These are phyloP conservation scores for Nakaseomyces glabratus DNA, from an alignment of 1,139 yeast species.

Conservation along the genomic window DNA sequence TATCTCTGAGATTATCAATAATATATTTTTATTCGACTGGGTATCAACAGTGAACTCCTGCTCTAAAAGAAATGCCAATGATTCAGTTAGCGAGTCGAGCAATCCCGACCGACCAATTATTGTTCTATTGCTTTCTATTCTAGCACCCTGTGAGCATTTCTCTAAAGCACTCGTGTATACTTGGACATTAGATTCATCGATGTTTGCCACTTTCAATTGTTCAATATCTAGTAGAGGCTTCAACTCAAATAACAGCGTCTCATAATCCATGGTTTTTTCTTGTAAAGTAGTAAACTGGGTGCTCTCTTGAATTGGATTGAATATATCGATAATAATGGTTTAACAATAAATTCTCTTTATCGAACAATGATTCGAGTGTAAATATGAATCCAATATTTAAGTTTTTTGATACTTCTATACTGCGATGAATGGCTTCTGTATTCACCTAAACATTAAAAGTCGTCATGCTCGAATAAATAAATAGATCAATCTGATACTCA, in stretches of 20 bases:
- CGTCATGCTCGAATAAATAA: no score
- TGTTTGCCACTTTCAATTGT: conserved; percentile 13
- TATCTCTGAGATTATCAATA: conserved; percentile 23
- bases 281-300: neutral
- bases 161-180: conserved; percentile 22
- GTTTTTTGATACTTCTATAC: no score
- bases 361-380: no score
- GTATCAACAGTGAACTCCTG: conserved; percentile 12
- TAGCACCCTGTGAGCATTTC: conserved; percentile 26
- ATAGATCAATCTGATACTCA: no score
- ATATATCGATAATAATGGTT: no score
- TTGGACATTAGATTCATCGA: conserved; percentile 14
- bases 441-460: no score
- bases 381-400: no score
- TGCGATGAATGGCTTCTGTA: no score
- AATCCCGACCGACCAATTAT: conserved; percentile 26
- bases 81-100: conserved; percentile 15
- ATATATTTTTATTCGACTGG: neutral
- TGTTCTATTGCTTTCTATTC: conserved; percentile 26
- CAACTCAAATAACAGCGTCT: conserved; percentile 24
- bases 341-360: no score
- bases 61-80: conserved; percentile 13
- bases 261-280: conserved; percentile 26
- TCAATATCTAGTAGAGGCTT: conserved; percentile 24
- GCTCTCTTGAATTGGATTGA: no score